Percentiles rank a stretch among this genome's conserved stretches.
Conservation (phyloP, 2,329 filamentous ascomycete genomes). For the Stylonectria norvegica region DNA sequence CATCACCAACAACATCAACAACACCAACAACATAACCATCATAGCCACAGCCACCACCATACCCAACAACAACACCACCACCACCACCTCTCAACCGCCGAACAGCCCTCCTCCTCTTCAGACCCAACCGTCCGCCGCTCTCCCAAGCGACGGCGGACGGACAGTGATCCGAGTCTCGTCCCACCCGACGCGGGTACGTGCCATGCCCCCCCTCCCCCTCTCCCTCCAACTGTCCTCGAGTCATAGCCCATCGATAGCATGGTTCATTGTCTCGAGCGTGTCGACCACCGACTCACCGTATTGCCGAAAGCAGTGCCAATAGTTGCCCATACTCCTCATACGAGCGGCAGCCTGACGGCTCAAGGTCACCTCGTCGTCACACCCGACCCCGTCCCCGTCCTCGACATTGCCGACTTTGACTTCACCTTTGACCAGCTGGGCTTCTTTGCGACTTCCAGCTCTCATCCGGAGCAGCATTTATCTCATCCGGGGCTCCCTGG, state of each 20-base stretch:
- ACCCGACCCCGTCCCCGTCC: constrained; percentile 23
- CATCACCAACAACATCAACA: too few relatives aligned
- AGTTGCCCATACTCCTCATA: constrained; percentile 25
- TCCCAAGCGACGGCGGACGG: constrained; percentile 37
- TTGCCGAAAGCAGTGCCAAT: constrained; percentile 28
- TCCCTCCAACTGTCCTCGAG: constrained; percentile 1
- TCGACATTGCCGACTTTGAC: constrained; percentile 33
- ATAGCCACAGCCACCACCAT: constrained; percentile 12
- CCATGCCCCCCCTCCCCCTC: constrained; percentile 7
- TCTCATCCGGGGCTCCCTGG: constrained; percentile 22
- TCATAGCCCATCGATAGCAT: constrained; percentile 1
- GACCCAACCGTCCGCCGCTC: constrained; percentile 27
- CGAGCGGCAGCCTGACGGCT: constrained; percentile 19
- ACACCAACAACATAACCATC: constrained; percentile 8
- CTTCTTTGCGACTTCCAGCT: constrained; percentile 25
- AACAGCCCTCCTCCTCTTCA: too few relatives aligned
- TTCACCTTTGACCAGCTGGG: constrained; percentile 35
- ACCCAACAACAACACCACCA: constrained; percentile 14
- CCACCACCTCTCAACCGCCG: constrained; percentile 11
- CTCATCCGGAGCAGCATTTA: constrained; percentile 28
- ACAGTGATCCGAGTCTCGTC: constrained; percentile 31
- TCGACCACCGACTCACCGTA: constrained; percentile 24
- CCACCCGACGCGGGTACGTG: constrained; percentile 37
- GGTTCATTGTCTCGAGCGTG: constrained; percentile 7
- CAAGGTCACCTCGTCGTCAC: constrained; percentile 28